Conservation (phyloP, 2,329 filamentous ascomycete species). For the Botrytis cinerea region DNA sequence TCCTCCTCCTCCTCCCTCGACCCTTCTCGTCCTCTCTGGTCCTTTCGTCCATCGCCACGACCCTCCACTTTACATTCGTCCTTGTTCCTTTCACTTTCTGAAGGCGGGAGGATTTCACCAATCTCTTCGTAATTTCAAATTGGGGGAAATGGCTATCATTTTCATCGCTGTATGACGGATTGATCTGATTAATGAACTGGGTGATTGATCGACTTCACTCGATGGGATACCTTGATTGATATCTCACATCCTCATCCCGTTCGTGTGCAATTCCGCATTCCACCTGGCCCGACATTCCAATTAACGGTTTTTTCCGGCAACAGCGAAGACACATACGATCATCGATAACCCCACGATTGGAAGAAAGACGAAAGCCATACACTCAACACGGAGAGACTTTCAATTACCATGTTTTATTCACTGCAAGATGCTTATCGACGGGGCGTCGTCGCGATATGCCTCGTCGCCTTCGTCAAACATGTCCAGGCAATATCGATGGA, state of each 20-base stretch:
- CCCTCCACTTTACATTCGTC: constrained; percentile 8
- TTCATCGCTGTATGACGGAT: constrained; percentile 1
- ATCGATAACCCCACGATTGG: constrained; percentile 13
- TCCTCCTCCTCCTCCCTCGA: neutral
- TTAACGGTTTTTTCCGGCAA: constrained; percentile 17
- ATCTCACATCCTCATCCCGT: constrained; percentile 27
- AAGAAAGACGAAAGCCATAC: constrained; percentile 9
- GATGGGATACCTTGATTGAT: constrained; percentile 39
- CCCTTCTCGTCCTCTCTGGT: neutral
- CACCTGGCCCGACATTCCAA: constrained; percentile 25
- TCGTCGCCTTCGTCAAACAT: constrained; percentile 27
- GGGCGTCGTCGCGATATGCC: constrained; percentile 31
- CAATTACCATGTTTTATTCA: constrained; percentile 27
- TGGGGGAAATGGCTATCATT: constrained; percentile 16
- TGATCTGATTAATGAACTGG: constrained; percentile 17
- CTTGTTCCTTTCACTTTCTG: neutral
- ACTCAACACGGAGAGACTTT: constrained; percentile 12
- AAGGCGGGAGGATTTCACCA: constrained; percentile 6
- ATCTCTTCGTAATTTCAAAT: constrained; percentile 10
- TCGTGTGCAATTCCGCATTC: constrained; percentile 28
- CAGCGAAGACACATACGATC: constrained; percentile 22
- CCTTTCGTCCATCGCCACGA: neutral
- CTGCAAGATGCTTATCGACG: constrained; percentile 32
- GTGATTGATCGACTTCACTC: constrained; percentile 25
- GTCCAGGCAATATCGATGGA: constrained; percentile 28